phyloP scores from a whole-genome alignment of 1,284 basidiomycete genomes.

The Melanopsichium pennsylvanicum region DNA sequence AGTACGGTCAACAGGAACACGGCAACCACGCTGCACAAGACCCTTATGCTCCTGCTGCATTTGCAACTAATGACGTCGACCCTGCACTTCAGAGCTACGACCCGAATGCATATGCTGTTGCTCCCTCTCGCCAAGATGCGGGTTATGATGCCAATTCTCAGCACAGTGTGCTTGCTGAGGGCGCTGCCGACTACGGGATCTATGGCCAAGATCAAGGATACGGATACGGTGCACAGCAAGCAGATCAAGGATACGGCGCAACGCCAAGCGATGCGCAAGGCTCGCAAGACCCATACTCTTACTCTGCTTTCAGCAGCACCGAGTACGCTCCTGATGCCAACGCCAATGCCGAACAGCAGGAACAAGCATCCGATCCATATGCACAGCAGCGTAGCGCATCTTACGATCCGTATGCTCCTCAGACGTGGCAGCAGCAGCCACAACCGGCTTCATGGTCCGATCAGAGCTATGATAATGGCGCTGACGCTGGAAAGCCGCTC shows the following conservation, averaged over 20 bases:
- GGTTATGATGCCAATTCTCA: conserved; percentile 7
- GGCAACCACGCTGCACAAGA: conserved; percentile 8
- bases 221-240: conserved; percentile 7
- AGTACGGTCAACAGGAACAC: conserved; percentile 18
- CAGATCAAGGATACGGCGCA: conserved; percentile 12
- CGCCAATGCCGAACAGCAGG: neutral
- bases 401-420: conserved; percentile 15
- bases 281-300: conserved; percentile 11
- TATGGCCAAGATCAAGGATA: conserved; percentile 13
- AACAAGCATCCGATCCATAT: neutral
- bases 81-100: conserved; percentile 18
- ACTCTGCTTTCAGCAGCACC: conserved; percentile 7
- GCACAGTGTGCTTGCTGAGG: conserved; percentile 2
- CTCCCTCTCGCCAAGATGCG: conserved; percentile 4
- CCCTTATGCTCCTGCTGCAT: conserved; percentile 17
- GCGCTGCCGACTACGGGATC: conserved; percentile 3
- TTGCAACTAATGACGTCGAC: neutral
- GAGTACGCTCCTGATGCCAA: conserved; percentile 1
- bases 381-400: neutral
- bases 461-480: conserved; percentile 8
- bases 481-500: neutral
- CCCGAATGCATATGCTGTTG: conserved; percentile 10
- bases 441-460: conserved; percentile 6
- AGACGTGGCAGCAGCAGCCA: conserved; percentile 7
- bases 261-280: neutral